phyloP scores from a whole-genome alignment of 2,329 filamentous ascomycete species.

The Aspergillus sp. region DNA sequence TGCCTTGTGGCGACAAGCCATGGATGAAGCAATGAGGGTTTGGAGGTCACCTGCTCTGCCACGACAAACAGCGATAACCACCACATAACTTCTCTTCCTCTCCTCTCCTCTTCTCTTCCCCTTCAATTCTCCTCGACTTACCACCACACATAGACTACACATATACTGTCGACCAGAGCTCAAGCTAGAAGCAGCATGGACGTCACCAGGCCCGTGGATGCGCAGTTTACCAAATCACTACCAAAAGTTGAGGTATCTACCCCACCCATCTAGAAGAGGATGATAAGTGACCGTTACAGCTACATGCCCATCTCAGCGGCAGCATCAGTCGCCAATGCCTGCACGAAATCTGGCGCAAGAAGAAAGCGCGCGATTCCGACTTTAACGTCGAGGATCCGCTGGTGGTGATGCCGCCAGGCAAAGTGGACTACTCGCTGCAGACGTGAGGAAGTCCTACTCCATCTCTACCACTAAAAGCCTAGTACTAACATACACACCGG shows the following conservation, averaged over 20 bases:
- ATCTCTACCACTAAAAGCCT: background rate
- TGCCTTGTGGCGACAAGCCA: background rate
- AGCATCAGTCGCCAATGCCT: conserved; percentile 72
- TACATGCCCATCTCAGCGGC: conserved; percentile 78
- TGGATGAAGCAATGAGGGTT: background rate
- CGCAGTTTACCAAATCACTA: conserved; percentile 30
- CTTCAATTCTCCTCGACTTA: background rate
- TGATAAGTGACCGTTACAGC: conserved; percentile 43
- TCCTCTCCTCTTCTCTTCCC: background rate
- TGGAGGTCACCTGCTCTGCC: background rate
- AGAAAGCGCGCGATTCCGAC: conserved; percentile 50
- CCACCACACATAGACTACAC: background rate
- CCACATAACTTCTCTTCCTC: no score
- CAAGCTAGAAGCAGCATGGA: conserved; percentile 20
- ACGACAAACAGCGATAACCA: background rate
- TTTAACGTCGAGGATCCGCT: conserved; percentile 67
- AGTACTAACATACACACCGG: background rate
- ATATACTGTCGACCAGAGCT: background rate
- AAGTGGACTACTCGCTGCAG: conserved; percentile 68
- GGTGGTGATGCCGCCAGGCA: conserved; percentile 66
- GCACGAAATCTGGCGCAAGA: conserved; percentile 69
- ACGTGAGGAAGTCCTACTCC: conserved; percentile 67
- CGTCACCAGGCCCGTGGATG: conserved; percentile 25
- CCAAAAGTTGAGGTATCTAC: conserved; percentile 37
- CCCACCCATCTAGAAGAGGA: background rate